Percentiles rank a stretch among this genome's conserved stretches.
phyloP scores from a whole-genome alignment of 345 rosid species.

The Pistacia atlantica region DNA sequence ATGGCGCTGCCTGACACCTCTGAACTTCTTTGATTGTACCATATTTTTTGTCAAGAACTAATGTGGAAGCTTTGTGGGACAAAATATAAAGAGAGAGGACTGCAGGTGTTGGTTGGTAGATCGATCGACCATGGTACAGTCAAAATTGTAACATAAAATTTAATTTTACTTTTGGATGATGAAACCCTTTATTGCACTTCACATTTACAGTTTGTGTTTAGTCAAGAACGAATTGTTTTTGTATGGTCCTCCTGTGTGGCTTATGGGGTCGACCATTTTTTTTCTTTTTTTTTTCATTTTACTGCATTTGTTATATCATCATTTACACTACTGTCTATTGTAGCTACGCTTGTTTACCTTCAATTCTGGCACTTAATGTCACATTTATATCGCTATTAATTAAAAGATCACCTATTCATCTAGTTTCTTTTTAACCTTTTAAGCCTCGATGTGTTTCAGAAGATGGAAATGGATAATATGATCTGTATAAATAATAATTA shows the following conservation, averaged over 20 bases:
- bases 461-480: too few relatives aligned
- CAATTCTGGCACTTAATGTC: background rate
- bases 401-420: too few relatives aligned
- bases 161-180: too few relatives aligned
- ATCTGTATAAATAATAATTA: too few relatives aligned
- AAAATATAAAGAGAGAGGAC: conserved; percentile 5
- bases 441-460: too few relatives aligned
- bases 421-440: too few relatives aligned
- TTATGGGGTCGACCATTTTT: background rate
- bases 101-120: too few relatives aligned
- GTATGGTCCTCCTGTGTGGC: background rate
- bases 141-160: background rate
- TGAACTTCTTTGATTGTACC: conserved; percentile 77
- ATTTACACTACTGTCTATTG: background rate
- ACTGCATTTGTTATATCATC: background rate
- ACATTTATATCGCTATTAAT: too few relatives aligned
- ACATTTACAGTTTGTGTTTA: conserved; percentile 12
- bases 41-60: conserved; percentile 16
- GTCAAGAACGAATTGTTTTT: background rate
- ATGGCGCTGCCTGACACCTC: conserved; percentile 92
- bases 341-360: background rate
- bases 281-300: background rate
- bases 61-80: conserved; percentile 9
- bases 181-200: background rate
- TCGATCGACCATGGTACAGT: background rate